phyloP scores from a whole-genome alignment of 1,284 basidiomycete genomes.

The Neotropicomus parvogracilis region DNA sequence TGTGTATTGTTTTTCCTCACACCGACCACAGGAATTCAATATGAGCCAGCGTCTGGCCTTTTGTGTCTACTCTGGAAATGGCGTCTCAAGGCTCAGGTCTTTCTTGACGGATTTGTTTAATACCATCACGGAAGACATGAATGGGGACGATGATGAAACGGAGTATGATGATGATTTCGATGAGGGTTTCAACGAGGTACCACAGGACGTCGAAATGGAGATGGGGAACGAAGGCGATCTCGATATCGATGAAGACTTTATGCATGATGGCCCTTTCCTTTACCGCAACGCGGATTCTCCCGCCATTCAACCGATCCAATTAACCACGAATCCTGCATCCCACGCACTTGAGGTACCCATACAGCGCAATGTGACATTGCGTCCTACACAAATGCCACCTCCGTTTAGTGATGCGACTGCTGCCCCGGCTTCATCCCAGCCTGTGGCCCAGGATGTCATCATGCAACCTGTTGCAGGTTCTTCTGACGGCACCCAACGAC shows the following conservation, averaged over 20 bases:
- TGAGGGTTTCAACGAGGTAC: conserved; percentile 45
- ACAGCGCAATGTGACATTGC: conserved; percentile 31
- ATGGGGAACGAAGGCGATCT: conserved; percentile 44
- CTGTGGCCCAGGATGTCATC: conserved; percentile 15
- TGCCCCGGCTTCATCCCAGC: conserved; percentile 4
- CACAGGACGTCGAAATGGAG: conserved; percentile 50
- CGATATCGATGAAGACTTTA: conserved; percentile 39
- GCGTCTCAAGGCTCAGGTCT: conserved; percentile 79
- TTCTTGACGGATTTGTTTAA: conserved; percentile 74
- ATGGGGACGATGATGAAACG: conserved; percentile 62
- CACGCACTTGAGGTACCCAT: conserved; percentile 31
- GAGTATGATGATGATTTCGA: conserved; percentile 71
- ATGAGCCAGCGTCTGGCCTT: conserved; percentile 88
- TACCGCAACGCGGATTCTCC: conserved; percentile 21
- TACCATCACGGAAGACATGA: conserved; percentile 64
- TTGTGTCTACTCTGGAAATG: conserved; percentile 95
- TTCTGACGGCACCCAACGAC: conserved; percentile 28
- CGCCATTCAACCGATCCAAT: conserved; percentile 28
- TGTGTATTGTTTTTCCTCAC: conserved; percentile 5
- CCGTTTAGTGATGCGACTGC: conserved; percentile 6
- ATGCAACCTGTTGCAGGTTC: conserved; percentile 17
- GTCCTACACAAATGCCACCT: conserved; percentile 19
- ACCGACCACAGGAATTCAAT: conserved; percentile 77
- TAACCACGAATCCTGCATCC: conserved; percentile 21
- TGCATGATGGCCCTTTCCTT: conserved; percentile 31